Evolutionary conservation across 306 rosid genomes (phyloP).

Genomic region (Medicago ruthenica): DNA sequence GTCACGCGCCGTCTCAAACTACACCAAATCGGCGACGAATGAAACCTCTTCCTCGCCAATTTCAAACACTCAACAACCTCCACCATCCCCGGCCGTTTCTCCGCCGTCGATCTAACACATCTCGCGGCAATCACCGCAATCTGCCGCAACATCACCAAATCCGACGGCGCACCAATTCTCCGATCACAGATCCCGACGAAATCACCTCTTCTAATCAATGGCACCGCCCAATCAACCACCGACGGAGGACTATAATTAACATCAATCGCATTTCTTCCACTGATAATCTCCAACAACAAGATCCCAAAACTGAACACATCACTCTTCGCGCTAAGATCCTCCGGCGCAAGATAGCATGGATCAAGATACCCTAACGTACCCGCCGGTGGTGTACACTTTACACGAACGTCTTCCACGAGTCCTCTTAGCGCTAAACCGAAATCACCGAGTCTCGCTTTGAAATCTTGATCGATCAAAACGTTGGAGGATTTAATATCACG

Average conservation of each 20-base stretch:
- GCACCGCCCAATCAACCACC: slow-evolving; percentile 90
- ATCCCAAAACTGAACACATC: slow-evolving; percentile 97
- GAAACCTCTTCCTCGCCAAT: slow-evolving; percentile 40
- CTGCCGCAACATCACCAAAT: slow-evolving; percentile 44
- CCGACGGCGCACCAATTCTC: slow-evolving; percentile 59
- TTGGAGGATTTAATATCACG: slow-evolving; percentile 88
- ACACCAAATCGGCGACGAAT: slow-evolving; percentile 57
- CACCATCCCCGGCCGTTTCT: slow-evolving; percentile 76
- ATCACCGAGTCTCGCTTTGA: slow-evolving; percentile 82
- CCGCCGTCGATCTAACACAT: slow-evolving; percentile 74
- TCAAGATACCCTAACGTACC: slow-evolving; percentile 95
- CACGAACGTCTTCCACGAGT: slow-evolving; percentile 87
- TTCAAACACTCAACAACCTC: slow-evolving; percentile 76
- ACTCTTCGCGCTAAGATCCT: slow-evolving; percentile 79
- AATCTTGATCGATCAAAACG: slow-evolving; percentile 62
- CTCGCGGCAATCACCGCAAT: slow-evolving; percentile 69
- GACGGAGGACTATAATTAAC: slow-evolving; percentile 85
- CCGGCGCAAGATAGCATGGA: slow-evolving; percentile 86
- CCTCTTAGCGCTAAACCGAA: slow-evolving; percentile 83
- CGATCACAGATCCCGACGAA: slow-evolving; percentile 61
- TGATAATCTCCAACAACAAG: slow-evolving; percentile 73
- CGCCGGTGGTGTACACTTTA: slow-evolving; percentile 87
- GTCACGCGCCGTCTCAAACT: slow-evolving; percentile 53
- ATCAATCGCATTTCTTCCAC: slow-evolving; percentile 88
- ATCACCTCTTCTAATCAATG: slow-evolving; percentile 58